These are phyloP conservation scores for Dendrobium nobile DNA, from an alignment of 106 monocot genomes.

Conservation along the genomic window DNA sequence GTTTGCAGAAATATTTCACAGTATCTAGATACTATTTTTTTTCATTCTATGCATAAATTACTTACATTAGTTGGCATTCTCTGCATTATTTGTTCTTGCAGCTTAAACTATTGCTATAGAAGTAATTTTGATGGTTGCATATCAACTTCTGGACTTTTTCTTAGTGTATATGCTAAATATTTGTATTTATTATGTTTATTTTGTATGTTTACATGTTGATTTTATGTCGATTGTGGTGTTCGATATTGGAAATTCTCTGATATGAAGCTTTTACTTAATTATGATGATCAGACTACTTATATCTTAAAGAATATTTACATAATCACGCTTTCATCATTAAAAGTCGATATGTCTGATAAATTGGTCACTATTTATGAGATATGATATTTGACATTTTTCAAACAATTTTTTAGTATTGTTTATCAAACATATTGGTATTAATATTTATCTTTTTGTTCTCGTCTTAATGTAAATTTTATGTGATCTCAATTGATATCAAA, in stretches of 20 bases:
- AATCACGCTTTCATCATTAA: neutral
- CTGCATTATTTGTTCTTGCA: neutral
- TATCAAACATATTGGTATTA: neutral
- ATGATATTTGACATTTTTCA: neutral
- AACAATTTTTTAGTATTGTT: neutral
- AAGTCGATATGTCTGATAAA: neutral
- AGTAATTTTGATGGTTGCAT: neutral
- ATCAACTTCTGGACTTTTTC: neutral
- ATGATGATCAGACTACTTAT: neutral
- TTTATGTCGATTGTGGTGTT: neutral
- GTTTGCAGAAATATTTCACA: neutral
- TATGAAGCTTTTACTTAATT: neutral
- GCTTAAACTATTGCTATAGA: neutral
- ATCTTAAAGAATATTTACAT: neutral
- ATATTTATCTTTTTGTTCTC: neutral
- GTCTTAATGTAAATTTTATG: neutral
- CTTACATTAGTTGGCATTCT: neutral
- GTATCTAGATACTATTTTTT: neutral
- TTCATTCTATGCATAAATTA: neutral
- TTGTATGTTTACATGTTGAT: neutral
- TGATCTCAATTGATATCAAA: neutral
- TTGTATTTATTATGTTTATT: neutral
- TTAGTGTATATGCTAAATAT: neutral
- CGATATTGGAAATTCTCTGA: neutral
- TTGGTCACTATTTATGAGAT: neutral